phyloP scores from a whole-genome alignment of 2,329 filamentous ascomycete species.

The Aspergillus sp. region DNA sequence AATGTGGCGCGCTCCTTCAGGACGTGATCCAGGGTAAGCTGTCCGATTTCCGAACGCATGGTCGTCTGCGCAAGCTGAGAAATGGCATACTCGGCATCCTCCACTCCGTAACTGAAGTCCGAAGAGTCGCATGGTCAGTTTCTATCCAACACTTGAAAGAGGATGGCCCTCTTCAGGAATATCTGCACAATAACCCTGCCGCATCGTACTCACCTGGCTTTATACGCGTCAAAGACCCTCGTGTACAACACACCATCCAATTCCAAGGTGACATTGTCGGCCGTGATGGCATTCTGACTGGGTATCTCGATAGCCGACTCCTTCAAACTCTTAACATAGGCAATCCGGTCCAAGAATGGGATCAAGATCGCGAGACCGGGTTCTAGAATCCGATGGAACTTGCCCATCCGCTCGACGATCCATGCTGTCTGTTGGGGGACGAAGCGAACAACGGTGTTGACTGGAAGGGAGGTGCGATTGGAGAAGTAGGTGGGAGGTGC shows the following conservation, averaged over 20 bases:
- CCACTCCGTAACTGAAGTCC: slow-evolving; percentile 81
- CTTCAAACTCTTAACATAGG: slow-evolving; percentile 97
- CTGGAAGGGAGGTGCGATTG: slow-evolving; percentile 68
- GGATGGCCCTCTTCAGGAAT: not conserved
- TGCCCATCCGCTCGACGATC: slow-evolving; percentile 99
- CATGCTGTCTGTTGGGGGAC: slow-evolving; percentile 99
- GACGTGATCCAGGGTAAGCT: slow-evolving; percentile 93
- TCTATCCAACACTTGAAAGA: not conserved
- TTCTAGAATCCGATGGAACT: slow-evolving; percentile 89
- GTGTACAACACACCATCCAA: slow-evolving; percentile 95
- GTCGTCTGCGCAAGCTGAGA: slow-evolving; percentile 97
- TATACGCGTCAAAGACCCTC: slow-evolving; percentile 95
- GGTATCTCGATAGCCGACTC: slow-evolving; percentile 96
- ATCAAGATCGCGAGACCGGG: slow-evolving; percentile 87
- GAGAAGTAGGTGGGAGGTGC: slow-evolving; percentile 71
- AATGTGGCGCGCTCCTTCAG: slow-evolving; percentile 94
- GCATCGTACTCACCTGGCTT: slow-evolving; percentile 70
- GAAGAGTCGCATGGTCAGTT: not conserved
- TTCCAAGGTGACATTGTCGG: slow-evolving; percentile 96
- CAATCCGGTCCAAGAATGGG: slow-evolving; percentile 90
- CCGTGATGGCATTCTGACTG: slow-evolving; percentile 95
- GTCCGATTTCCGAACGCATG: slow-evolving; percentile 97
- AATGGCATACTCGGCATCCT: slow-evolving; percentile 98
- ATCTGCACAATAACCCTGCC: not conserved
- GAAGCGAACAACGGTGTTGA: slow-evolving; percentile 93